phyloP scores from a whole-genome alignment of 345 rosid genomes.

The Hibiscus mutabilis region DNA sequence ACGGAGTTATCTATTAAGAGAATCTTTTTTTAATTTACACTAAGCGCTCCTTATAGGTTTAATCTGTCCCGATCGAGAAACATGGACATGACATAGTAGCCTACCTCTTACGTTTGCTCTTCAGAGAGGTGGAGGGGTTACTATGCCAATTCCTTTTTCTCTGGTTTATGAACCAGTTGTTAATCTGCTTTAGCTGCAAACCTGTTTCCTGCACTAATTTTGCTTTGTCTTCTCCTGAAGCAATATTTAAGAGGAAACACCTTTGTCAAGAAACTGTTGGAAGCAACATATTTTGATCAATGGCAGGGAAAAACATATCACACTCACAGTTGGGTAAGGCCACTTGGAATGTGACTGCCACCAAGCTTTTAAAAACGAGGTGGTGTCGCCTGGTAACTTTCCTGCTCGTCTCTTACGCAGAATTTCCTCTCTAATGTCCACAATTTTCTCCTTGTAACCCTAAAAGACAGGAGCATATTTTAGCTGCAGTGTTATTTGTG shows the following conservation, averaged over 20 bases:
- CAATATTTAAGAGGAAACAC: not conserved
- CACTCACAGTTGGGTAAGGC: constrained; percentile 87
- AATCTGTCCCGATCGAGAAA: constrained; percentile 26
- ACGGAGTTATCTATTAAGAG: not conserved
- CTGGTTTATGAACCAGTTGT: constrained; percentile 89
- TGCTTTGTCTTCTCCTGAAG: constrained; percentile 74
- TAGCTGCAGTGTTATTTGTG: constrained; percentile 6
- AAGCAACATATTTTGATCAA: not conserved
- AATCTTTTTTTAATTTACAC: constrained; percentile 6
- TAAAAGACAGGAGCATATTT: constrained; percentile 16
- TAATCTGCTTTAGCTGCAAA: constrained; percentile 78
- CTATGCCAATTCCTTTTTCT: constrained; percentile 87
- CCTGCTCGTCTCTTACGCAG: constrained; percentile 88
- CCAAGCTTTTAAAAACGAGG: constrained; percentile 73
- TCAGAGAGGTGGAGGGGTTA: constrained; percentile 46
- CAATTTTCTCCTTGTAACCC: constrained; percentile 86
- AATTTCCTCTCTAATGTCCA: constrained; percentile 83
- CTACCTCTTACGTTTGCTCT: constrained; percentile 83
- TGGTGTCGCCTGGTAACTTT: constrained; percentile 83
- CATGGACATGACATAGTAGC: not conserved
- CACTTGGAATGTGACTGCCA: constrained; percentile 89
- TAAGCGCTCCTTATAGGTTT: constrained; percentile 16
- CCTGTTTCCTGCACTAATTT: constrained; percentile 77
- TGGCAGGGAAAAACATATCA: not conserved
- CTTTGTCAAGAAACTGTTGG: not conserved